Conservation (phyloP, 163 green algal species). For the Scenedesmus sp. region DNA sequence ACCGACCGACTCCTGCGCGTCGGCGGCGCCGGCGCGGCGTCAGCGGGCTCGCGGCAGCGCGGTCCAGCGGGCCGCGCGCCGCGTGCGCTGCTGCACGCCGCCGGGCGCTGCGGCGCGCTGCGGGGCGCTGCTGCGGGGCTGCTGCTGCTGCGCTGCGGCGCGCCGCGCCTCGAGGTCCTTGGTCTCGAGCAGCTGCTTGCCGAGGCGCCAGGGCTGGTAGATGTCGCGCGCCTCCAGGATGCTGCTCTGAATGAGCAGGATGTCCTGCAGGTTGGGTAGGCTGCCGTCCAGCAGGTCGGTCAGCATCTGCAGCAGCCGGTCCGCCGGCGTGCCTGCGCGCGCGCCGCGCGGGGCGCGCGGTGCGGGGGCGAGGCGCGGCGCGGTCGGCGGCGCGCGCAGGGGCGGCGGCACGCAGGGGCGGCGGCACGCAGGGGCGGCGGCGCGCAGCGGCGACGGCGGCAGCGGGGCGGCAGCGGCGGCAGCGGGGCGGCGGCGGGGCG, state of each 20-base stretch:
- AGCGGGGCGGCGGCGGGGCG: too few relatives aligned
- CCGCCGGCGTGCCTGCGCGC: constrained; percentile 58
- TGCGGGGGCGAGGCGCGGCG: not conserved
- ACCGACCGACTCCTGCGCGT: constrained; percentile 44
- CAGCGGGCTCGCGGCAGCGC: too few relatives aligned
- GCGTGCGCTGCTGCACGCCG: too few relatives aligned
- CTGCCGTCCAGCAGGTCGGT: constrained; percentile 63
- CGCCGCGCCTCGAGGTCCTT: constrained; percentile 43
- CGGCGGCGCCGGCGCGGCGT: not conserved
- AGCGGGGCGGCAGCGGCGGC: too few relatives aligned
- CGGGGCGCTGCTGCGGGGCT: too few relatives aligned
- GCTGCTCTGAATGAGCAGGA: constrained; percentile 63
- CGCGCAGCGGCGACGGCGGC: too few relatives aligned
- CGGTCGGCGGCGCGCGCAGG: too few relatives aligned
- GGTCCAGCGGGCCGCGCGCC: too few relatives aligned
- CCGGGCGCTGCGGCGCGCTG: too few relatives aligned
- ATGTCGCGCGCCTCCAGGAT: constrained; percentile 66
- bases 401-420: too few relatives aligned
- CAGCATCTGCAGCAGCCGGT: constrained; percentile 70
- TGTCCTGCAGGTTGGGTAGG: constrained; percentile 58
- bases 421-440: too few relatives aligned
- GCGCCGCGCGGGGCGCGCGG: not conserved
- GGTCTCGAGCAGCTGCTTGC: constrained; percentile 59
- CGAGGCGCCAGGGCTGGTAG: constrained; percentile 62
- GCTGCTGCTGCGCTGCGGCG: too few relatives aligned